phyloP scores from a whole-genome alignment of 2,329 filamentous ascomycete species.

The Monilinia aucupariae region DNA sequence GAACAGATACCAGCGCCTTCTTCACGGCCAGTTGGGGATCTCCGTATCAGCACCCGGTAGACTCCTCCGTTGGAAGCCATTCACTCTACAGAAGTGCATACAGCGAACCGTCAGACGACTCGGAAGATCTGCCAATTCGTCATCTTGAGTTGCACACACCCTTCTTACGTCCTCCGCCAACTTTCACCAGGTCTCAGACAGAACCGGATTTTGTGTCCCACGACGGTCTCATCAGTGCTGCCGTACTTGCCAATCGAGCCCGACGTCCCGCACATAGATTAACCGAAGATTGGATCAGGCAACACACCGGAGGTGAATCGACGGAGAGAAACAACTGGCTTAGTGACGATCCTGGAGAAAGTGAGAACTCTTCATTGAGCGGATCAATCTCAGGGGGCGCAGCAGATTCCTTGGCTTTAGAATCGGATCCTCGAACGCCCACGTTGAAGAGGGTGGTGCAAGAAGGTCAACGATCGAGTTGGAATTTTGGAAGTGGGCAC shows the following conservation, averaged over 20 bases:
- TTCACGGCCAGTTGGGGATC: constrained; percentile 86
- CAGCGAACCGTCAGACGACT: constrained; percentile 54
- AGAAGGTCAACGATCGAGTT: constrained; percentile 24
- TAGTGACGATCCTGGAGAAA: constrained; percentile 69
- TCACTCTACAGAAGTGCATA: constrained; percentile 34
- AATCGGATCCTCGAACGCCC: constrained; percentile 33
- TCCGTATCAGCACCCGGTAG: constrained; percentile 66
- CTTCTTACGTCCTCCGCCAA: constrained; percentile 54
- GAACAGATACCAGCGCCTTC: constrained; percentile 41
- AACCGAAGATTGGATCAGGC: constrained; percentile 81
- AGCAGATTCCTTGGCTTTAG: constrained; percentile 40
- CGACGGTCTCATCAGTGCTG: constrained; percentile 41
- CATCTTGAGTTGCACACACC: constrained; percentile 57
- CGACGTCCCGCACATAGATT: constrained; percentile 56
- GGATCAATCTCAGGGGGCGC: constrained; percentile 52
- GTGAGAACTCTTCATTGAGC: constrained; percentile 70
- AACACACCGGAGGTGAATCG: constrained; percentile 66
- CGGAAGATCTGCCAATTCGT: constrained; percentile 56
- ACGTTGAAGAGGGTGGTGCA: constrained; percentile 32
- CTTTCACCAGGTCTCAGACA: constrained; percentile 35
- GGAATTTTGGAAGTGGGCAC: constrained; percentile 21
- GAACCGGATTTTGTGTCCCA: constrained; percentile 37
- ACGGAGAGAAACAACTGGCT: constrained; percentile 75
- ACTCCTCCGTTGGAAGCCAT: constrained; percentile 14
- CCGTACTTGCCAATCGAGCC: constrained; percentile 58